phyloP scores from a whole-genome alignment of 2,329 filamentous ascomycete species.

The Didymellaceae sp. region DNA sequence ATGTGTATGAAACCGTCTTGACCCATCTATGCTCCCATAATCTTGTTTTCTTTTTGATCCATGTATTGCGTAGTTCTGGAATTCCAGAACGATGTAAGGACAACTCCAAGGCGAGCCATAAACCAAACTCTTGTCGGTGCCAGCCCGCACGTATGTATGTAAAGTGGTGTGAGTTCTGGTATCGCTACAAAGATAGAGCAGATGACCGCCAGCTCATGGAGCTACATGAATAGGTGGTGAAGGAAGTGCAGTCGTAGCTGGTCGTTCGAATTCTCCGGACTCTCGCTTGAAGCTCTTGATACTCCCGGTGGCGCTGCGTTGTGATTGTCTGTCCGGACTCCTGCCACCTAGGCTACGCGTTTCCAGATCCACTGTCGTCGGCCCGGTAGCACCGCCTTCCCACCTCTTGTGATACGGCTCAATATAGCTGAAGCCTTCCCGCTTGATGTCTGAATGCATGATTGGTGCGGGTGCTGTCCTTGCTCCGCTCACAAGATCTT shows the following conservation, averaged over 20 bases:
- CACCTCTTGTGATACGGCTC: conserved; percentile 43
- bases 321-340: conserved; percentile 44
- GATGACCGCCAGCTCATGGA: conserved; percentile 9
- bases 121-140: conserved; percentile 35
- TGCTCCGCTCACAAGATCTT: conserved; percentile 45
- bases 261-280: conserved; percentile 35
- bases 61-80: conserved; percentile 17
- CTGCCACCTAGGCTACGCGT: conserved; percentile 36
- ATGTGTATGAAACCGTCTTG: conserved; percentile 21
- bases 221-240: conserved; percentile 27
- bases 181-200: background rate
- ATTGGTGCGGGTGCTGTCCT: conserved; percentile 43
- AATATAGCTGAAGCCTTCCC: conserved; percentile 36
- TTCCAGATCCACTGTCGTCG: conserved; percentile 32
- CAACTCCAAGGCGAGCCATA: conserved; percentile 4
- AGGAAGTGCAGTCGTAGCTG: conserved; percentile 25
- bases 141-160: conserved; percentile 33
- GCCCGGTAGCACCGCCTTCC: conserved; percentile 33
- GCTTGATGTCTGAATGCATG: conserved; percentile 37
- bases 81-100: conserved; percentile 6
- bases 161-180: conserved; percentile 5
- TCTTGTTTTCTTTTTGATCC: conserved; percentile 28
- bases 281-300: conserved; percentile 45
- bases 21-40: conserved; percentile 24
- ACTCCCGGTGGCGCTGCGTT: conserved; percentile 44